phyloP scores from a whole-genome alignment of 2,329 filamentous ascomycete genomes.

The Ceratocystis alfenasii region DNA sequence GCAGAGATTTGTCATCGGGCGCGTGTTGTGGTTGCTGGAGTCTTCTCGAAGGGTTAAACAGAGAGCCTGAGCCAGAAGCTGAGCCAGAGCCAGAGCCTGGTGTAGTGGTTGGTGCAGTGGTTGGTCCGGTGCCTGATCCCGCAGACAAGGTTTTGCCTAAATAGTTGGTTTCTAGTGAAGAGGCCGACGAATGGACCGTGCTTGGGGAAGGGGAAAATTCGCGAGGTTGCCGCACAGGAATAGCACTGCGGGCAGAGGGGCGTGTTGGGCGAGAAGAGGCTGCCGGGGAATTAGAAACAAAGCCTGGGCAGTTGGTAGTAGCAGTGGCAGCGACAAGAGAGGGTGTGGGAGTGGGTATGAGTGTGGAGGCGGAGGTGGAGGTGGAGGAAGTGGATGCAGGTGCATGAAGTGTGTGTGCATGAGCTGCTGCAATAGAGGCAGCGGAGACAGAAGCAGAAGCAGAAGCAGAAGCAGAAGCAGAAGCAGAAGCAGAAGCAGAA shows the following conservation, averaged over 20 bases:
- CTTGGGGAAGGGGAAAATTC: constrained; percentile 20
- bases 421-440: too few relatives aligned
- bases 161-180: constrained; percentile 17
- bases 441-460: not conserved
- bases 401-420: constrained; percentile 3
- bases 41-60: constrained; percentile 4
- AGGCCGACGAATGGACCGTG: constrained; percentile 15
- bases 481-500: not conserved
- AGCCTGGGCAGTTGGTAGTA: not conserved
- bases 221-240: constrained; percentile 20
- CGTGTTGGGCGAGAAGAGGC: constrained; percentile 15
- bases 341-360: not conserved
- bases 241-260: constrained; percentile 17
- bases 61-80: constrained; percentile 3
- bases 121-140: not conserved
- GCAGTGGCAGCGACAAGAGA: not conserved
- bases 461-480: too few relatives aligned
- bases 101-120: not conserved
- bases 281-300: not conserved
- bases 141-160: constrained; percentile 11
- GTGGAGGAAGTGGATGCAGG: constrained; percentile 5
- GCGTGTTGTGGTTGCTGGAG: constrained; percentile 9
- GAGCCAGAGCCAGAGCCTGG: constrained; percentile 2
- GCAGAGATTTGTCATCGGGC: constrained; percentile 10
- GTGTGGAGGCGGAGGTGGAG: not conserved